These are phyloP conservation scores for Hamigera avellanea DNA, from an alignment of 495 filamentous ascomycete species.

Conservation along the genomic window DNA sequence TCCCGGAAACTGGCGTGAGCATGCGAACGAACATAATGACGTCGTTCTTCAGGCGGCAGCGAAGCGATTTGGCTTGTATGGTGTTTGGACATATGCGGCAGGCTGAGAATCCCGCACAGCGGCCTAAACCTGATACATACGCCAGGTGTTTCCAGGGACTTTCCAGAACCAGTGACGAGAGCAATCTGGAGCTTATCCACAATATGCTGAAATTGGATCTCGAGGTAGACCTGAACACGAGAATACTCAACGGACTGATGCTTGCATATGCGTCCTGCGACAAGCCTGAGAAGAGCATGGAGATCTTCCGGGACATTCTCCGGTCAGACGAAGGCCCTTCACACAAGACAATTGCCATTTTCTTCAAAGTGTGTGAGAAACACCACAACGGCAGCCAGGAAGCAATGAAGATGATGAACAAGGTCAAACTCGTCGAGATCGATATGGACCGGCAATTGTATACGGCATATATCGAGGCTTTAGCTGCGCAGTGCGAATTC, in stretches of 20 bases:
- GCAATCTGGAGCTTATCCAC: conserved; percentile 61
- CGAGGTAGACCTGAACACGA: conserved; percentile 62
- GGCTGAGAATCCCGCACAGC: conserved; percentile 38
- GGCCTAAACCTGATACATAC: conserved; percentile 65
- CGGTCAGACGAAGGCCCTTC: conserved; percentile 70
- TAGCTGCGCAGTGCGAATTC: conserved; percentile 57
- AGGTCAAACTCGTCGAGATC: conserved; percentile 63
- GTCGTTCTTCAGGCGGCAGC: conserved; percentile 62
- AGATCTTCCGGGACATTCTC: conserved; percentile 73
- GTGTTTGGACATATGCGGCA: conserved; percentile 86
- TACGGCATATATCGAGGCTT: conserved; percentile 57
- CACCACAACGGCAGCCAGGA: conserved; percentile 47
- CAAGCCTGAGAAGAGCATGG: conserved; percentile 48
- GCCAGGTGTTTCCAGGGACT: conserved; percentile 65
- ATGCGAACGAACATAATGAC: conserved; percentile 67
- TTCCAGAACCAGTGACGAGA: conserved; percentile 47
- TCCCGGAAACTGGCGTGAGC: conserved; percentile 55
- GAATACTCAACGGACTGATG: conserved; percentile 73
- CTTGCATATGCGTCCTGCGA: conserved; percentile 64
- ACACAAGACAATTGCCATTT: conserved; percentile 62
- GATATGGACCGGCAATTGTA: conserved; percentile 61
- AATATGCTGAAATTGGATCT: conserved; percentile 90
- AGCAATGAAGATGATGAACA: conserved; percentile 63
- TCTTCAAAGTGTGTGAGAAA: conserved; percentile 64
- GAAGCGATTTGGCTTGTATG: conserved; percentile 70